phyloP scores from a whole-genome alignment of 1,284 basidiomycete species.

The Afroboletus lepidellus region DNA sequence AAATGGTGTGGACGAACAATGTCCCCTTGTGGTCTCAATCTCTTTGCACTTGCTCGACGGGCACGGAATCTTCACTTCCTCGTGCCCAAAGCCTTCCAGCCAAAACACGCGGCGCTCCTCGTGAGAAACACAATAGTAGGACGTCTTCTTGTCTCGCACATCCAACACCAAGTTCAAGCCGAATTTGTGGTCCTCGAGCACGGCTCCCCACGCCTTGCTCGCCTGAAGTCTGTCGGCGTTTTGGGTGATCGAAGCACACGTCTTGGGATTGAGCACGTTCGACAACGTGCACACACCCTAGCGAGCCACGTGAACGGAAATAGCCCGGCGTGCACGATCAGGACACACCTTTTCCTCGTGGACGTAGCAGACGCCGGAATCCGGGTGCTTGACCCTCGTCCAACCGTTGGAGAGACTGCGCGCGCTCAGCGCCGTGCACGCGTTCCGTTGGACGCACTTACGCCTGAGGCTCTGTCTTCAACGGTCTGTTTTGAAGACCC shows the following conservation, averaged over 20 bases:
- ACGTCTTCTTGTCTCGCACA: slow-evolving; percentile 2
- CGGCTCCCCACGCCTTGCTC: slow-evolving; percentile 4
- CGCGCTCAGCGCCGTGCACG: not conserved
- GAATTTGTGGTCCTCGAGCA: slow-evolving; percentile 10
- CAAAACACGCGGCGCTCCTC: slow-evolving; percentile 29
- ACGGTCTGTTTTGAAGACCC: slow-evolving; percentile 9
- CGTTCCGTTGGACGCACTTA: slow-evolving; percentile 2
- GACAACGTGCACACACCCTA: slow-evolving; percentile 24
- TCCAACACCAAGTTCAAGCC: slow-evolving; percentile 19
- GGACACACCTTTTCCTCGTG: slow-evolving; percentile 24
- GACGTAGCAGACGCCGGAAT: slow-evolving; percentile 29
- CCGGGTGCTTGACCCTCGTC: slow-evolving; percentile 28
- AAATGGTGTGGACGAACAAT: slow-evolving; percentile 22
- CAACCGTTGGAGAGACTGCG: slow-evolving; percentile 23
- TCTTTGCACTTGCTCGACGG: not conserved
- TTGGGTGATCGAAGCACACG: slow-evolving; percentile 10
- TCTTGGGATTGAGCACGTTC: slow-evolving; percentile 13
- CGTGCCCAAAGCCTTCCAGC: slow-evolving; percentile 25
- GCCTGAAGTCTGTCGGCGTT: slow-evolving; percentile 9
- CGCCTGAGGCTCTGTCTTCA: slow-evolving; percentile 2
- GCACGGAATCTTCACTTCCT: slow-evolving; percentile 3
- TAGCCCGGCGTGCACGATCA: not conserved
- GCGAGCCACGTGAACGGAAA: not conserved
- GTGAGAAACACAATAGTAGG: slow-evolving; percentile 33
- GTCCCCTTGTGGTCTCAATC: slow-evolving; percentile 1